A percentile compares a stretch with the other conserved stretches of the same genome.
Conservation (phyloP, 805 yeast genomes). For the Pichia exigua region DNA sequence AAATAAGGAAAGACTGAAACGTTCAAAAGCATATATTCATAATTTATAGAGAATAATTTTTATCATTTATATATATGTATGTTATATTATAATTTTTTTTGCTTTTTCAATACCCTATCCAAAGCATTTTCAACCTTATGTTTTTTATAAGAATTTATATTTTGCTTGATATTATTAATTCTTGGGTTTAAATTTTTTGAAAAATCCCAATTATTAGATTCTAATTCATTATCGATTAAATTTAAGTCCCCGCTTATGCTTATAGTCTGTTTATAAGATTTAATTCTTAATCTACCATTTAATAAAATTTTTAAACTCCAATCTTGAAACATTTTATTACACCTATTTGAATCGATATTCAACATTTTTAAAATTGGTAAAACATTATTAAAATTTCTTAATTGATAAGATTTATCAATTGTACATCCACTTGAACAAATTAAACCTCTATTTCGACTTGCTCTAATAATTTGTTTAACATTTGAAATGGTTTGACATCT, state of each 20-base stretch:
- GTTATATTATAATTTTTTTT: not conserved
- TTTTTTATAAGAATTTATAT: constrained; percentile 15
- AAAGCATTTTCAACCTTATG: constrained; percentile 10
- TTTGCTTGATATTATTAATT: constrained; percentile 12
- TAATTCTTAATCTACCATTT: constrained; percentile 65
- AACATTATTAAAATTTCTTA: constrained; percentile 65
- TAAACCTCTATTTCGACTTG: constrained; percentile 74
- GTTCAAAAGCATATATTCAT: constrained; percentile 1
- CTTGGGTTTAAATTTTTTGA: constrained; percentile 1
- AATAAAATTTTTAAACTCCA: constrained; percentile 58
- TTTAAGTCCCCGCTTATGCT: constrained; percentile 43
- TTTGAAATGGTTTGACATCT: constrained; percentile 65
- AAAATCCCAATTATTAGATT: constrained; percentile 13
- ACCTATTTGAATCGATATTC: constrained; percentile 61
- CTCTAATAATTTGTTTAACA: constrained; percentile 65
- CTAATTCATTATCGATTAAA: constrained; percentile 22
- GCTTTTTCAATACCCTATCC: constrained; percentile 16
- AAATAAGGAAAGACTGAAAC: not conserved
- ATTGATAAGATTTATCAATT: constrained; percentile 35
- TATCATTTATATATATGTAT: not conserved
- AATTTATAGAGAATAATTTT: not conserved
- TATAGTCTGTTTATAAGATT: constrained; percentile 72
- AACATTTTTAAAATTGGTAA: constrained; percentile 55
- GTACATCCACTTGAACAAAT: constrained; percentile 72
- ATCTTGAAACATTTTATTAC: constrained; percentile 50